Conservation (phyloP, 768 basidiomycete species). For the Amyloporia xantha region DNA sequence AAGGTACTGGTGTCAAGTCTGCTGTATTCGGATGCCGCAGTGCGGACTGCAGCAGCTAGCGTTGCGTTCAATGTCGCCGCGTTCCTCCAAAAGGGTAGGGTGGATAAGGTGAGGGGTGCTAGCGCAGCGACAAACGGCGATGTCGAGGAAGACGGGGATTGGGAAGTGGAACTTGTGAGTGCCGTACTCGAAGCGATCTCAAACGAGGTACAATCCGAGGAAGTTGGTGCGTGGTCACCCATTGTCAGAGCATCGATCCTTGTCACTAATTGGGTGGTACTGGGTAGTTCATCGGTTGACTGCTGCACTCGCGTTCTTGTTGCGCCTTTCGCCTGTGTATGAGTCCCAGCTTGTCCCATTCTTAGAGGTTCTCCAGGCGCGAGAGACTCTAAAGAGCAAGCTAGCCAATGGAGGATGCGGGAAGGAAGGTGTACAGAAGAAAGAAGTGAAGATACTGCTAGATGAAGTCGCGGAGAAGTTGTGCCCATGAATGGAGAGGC, state of each 20-base stretch:
- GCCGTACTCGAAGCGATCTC: conserved; percentile 77
- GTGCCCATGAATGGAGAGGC: no score
- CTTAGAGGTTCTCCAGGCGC: conserved; percentile 65
- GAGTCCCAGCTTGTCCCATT: conserved; percentile 47
- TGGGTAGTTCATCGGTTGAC: conserved; percentile 70
- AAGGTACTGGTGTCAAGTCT: conserved; percentile 58
- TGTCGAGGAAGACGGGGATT: conserved; percentile 61
- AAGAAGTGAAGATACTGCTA: conserved; percentile 58
- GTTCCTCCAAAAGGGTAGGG: conserved; percentile 54
- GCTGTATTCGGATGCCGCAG: conserved; percentile 57
- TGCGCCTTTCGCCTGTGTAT: conserved; percentile 70
- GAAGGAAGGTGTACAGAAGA: conserved; percentile 48
- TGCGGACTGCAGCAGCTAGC: conserved; percentile 78
- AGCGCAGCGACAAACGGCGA: conserved; percentile 24
- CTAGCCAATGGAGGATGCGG: conserved; percentile 45
- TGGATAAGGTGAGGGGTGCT: conserved; percentile 34
- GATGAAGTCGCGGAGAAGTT: conserved; percentile 51
- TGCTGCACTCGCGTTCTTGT: conserved; percentile 68
- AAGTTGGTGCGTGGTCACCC: conserved; percentile 54
- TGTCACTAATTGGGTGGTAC: conserved; percentile 2
- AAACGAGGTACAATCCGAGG: conserved; percentile 67
- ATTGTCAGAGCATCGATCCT: neutral
- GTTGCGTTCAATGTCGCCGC: conserved; percentile 72
- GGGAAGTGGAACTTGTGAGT: conserved; percentile 79
- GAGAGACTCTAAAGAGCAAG: conserved; percentile 51